Base-by-base conservation (phyloP, 169 alveolate genomes). In the Plasmodium adleri region DNA sequence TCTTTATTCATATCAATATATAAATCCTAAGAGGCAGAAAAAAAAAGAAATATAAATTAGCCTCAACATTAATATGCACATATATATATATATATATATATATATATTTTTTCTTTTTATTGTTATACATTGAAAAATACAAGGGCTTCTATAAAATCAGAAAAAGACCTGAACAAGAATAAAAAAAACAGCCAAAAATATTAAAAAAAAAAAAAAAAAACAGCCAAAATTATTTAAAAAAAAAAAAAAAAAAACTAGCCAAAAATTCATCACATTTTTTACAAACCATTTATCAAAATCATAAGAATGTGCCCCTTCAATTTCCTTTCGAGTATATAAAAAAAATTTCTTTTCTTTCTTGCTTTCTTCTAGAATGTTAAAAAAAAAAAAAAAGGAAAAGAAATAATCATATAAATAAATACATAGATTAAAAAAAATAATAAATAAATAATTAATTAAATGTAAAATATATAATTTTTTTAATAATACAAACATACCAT, bases 271-370 rank as follows among this genome's bases (percentile, higher is more conserved):
- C 39, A 28, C 39, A 28, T 28, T 28, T 17, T n/a, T 26, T 54
- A 32, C 63, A 59, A 28, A 80, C 90, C 90, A 80, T 67, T 80
- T 80, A 24, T 80, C 90, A 72, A 80, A 80, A 39, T 80, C 90
- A 22, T 80, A 80, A 3, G 90, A 67, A 59, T 80, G 90, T 20
- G 80, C 90, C 17, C 90, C 90, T 67, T 80, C 90, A 10, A 72
- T 80, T 70, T 80, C 90, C 80, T 66, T 80, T 45, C 90, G 74
- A 15, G 90, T 80, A 49, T 80, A 80, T n/a, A 80, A 45, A 3
- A 80, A 10, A 59, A 49, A 80, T 45, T 80, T 80, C 56, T 80
- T 80, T 12, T 80, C 90, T 67, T 80, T 80, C 32, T 32, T 45
- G 28, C 68, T 80, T 12, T 26, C 72, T 59, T 67, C 83, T 66